Evolutionary conservation across 78 protist species (phyloP), one percentile per base, ranked within the genome.

Genomic region (Cavenderia fasciculata): DNA sequence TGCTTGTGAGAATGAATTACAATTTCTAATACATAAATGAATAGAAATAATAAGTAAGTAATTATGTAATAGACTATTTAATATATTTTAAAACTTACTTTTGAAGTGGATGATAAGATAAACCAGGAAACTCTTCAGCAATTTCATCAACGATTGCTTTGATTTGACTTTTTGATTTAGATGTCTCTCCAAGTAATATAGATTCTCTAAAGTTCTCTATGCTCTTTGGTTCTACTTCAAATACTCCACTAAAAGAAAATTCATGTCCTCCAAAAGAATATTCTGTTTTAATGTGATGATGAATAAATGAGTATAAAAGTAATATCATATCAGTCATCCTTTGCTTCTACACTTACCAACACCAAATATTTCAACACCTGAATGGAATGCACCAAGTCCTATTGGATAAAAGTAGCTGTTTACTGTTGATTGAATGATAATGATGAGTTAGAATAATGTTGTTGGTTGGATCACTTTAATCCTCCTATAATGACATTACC

Each of bases 381-480:
- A 54, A 68, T 79, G 89, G 41, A n/a, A 79, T 51, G 65, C 68
- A 16, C 89, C 89, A n/a, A 79, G 0, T 11, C 89, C 89, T 21
- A 79, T 11, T 14, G 25, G 44, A 79, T 79, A 70, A 7, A 36
- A 33, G 40, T 34, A 27, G 43, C 40, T 68, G 56, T 79, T 79
- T 38, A 68, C 77, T 78, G 54, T 43, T 27, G 38, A 0, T 27
- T 59, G 59, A 2, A 66, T 66, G 11, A 21, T 3, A 18, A 66
- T 66, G 14, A 21, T 59, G 65, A 27, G n/a, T 49, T 18, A 59
- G 12, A 61, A n/a, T 31, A 5, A 36, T 12, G 12, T 12, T n/a
- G 14, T 18, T 14, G 10, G 31, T 33, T 33, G 6, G 43, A 7
- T 5, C 3, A 14, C 19, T 7, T 14, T 23, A 16, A 12, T 27